Percentiles rank a stretch among this genome's conserved stretches.
These are phyloP conservation scores for Strombidium stylifer DNA, from an alignment of 73 alveolate genomes.

Conservation along the genomic window DNA sequence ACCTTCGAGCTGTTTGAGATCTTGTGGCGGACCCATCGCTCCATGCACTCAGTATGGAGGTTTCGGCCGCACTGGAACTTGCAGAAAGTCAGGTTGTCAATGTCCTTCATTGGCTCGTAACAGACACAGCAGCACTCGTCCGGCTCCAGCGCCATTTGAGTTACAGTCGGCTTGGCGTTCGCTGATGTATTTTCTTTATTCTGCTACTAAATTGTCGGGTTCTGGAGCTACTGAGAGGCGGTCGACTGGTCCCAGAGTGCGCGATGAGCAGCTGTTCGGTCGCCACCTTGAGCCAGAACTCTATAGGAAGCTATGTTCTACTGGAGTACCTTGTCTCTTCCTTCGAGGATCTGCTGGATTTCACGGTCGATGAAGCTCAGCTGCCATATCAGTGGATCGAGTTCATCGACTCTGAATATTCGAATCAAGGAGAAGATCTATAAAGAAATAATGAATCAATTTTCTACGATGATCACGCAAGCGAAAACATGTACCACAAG, in stretches of 20 bases:
- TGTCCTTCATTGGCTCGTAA: constrained; percentile 36
- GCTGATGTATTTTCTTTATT: neutral
- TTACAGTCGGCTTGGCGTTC: constrained; percentile 12
- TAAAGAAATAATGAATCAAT: neutral
- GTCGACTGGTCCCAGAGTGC: too few species aligned
- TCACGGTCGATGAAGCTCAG: constrained; percentile 42
- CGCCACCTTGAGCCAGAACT: too few species aligned
- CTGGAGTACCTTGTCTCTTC: neutral
- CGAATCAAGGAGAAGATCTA: constrained; percentile 13
- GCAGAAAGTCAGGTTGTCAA: constrained; percentile 44
- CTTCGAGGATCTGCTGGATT: constrained; percentile 26
- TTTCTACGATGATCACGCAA: neutral
- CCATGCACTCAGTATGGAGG: constrained; percentile 52
- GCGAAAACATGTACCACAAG: too few species aligned
- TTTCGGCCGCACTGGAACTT: constrained; percentile 59
- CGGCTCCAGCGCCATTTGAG: constrained; percentile 33
- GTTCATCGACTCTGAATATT: constrained; percentile 3
- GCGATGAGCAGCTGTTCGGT: too few species aligned
- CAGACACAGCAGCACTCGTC: constrained; percentile 60
- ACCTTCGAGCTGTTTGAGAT: constrained; percentile 18
- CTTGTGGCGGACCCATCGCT: constrained; percentile 49
- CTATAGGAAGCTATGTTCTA: too few species aligned
- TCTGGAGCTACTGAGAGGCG: too few species aligned
- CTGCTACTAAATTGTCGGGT: too few species aligned
- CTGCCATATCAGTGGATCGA: constrained; percentile 33